phyloP scores from a whole-genome alignment of 2,329 filamentous ascomycete genomes.

The Alternaria metachromatica region DNA sequence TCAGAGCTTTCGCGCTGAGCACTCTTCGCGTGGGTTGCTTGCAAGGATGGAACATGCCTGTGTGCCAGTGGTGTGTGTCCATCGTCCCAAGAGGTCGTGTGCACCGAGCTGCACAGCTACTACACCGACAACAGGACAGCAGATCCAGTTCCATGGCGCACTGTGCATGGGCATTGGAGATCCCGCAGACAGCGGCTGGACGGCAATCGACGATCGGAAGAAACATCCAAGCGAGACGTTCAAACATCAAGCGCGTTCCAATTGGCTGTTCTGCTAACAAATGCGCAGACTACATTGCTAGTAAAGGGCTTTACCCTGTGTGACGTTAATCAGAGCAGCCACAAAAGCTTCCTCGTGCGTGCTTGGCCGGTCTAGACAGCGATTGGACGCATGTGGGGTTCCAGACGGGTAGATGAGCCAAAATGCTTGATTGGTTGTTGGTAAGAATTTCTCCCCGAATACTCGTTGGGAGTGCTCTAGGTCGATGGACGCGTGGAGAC shows the following conservation, averaged over 20 bases:
- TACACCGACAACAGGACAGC: not conserved
- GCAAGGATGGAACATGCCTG: not conserved
- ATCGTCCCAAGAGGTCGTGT: not conserved
- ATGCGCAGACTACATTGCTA: not conserved
- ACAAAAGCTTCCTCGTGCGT: slow-evolving; percentile 10
- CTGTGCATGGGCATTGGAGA: slow-evolving; percentile 8
- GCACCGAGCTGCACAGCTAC: not conserved
- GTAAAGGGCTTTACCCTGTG: not conserved
- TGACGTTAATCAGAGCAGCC: slow-evolving; percentile 12
- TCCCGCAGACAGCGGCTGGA: slow-evolving; percentile 19
- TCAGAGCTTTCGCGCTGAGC: not conserved
- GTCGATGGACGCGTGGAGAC: slow-evolving; percentile 3
- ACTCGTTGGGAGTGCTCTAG: slow-evolving; percentile 2
- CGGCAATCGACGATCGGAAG: slow-evolving; percentile 14
- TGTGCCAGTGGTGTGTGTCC: not conserved
- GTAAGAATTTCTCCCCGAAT: not conserved
- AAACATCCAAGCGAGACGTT: not conserved
- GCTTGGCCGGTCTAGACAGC: slow-evolving; percentile 11
- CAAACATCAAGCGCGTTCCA: not conserved
- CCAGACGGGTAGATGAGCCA: slow-evolving; percentile 2
- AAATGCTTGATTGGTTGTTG: slow-evolving; percentile 14
- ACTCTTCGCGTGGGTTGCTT: not conserved
- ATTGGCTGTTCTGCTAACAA: slow-evolving; percentile 8
- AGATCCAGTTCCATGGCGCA: slow-evolving; percentile 11
- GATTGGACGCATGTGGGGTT: slow-evolving; percentile 13